Evolutionary conservation across 495 filamentous ascomycete genomes (phyloP), one percentile per base, ranked within the genome.

Genomic region (Podospora bellae-mahoneyi): DNA sequence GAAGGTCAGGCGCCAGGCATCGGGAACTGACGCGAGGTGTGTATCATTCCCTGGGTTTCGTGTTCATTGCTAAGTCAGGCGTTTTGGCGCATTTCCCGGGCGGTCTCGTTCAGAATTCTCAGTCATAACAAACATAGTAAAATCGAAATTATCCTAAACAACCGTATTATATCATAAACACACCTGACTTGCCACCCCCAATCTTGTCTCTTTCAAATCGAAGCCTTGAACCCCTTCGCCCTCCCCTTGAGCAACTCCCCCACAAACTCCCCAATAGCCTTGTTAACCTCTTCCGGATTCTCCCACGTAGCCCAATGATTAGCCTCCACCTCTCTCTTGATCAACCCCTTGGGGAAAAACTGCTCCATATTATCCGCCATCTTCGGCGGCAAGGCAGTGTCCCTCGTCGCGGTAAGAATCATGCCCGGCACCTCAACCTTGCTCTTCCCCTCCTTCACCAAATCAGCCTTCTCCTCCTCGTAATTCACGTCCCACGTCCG

Each of bases 271-370:
- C 67, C 70, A 27, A 84, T 78, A 23, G 74, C 58, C 71, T 66
- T 66, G 34, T 84, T 84, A 5, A 78, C 76, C 72, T 88, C 84
- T n/a, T 76, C 81, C 0, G 90, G 85, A 71, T 81, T 82, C 79
- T 93, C 86, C 81, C 84, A 84, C 68, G 91, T 70, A 27, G 85
- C 86, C 92, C 92, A 95, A 75, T 95, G 92, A 26, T 78, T 78
- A 16, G 88, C 80, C 66, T 88, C 77, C 4, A 92, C 83, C 73
- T 88, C 82, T 63, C 80, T 79, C 68, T 79, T 78, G 3, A 84
- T 87, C 69, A 94, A 69, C 39, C 39, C 39, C 34, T 86, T 83
- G 2, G 87, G 84, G 55, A 93, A 83, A 53, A 77, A 79, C 74
- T 82, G 82, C 19, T 86, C 85, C 91, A 96, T 96, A 0, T 85